Base-by-base conservation (phyloP, 2,329 filamentous ascomycete species). In the Diaporthe destruens region DNA sequence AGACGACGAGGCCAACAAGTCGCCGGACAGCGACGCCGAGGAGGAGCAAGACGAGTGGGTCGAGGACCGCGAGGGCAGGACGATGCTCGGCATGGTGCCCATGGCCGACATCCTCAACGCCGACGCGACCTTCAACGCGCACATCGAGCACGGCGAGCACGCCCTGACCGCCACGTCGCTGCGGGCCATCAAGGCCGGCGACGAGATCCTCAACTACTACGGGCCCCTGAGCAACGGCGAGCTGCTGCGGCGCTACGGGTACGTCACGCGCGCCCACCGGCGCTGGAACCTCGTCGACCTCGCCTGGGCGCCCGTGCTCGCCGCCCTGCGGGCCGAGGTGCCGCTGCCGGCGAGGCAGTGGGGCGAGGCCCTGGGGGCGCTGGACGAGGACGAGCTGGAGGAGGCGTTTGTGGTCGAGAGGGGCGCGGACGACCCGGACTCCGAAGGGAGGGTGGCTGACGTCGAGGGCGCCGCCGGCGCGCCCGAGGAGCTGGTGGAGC, bases 51-150 rank as follows among this genome's bases (percentile, higher is more conserved):
- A 91, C 32, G 90, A 89, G 55, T 92, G 91, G 84, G 86, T 92
- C 1, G 90, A 92, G 71, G 91, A 93, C 71, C 86, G 87, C 66
- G 86, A 91, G 3, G 85, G 85, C 11, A 85, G 85, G 75, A 83
- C 85, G 0, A 83, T 87, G 80, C 94, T 97, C 82, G 95, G 93
- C 68, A 96, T 98, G 94, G 93, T 98, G 0, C 94, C 95, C 1
- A 89, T 98, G 85, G 95, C 95, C 1, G 95, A 98, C 80, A 91
- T 97, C 78, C 86, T 98, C 42, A 98, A 97, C 78, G 94, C 95
- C 0, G 94, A 98, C 80, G 94, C 93, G 6, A 91, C 94, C 75
- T 96, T 96, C 81, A 97, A 98, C 76, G 84, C 86, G 3, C 86
- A 89, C 71, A 86, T 89, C 59, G 87, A 88, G 76, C 87, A 89